A percentile compares a stretch with the other conserved stretches of the same genome.
Evolutionary conservation across 78 protist species (phyloP).

Genomic region (Parvularia atlantis): DNA sequence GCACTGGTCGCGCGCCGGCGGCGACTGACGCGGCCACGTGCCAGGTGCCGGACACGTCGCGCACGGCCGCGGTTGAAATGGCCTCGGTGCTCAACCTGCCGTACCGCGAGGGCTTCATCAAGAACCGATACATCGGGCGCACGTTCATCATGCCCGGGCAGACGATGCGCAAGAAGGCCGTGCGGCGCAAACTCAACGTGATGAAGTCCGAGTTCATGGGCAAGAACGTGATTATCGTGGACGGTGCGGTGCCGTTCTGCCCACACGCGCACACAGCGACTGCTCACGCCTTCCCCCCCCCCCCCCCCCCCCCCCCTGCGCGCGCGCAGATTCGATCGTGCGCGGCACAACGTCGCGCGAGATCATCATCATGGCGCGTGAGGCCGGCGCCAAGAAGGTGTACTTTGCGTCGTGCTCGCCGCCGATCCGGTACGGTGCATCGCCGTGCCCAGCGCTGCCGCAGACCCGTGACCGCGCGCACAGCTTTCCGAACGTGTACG

Average conservation of each 20-base stretch:
- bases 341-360: conserved; percentile 36
- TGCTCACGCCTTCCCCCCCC: not conserved
- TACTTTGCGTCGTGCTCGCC: conserved; percentile 44
- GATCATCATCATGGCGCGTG: conserved; percentile 46
- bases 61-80: conserved; percentile 22
- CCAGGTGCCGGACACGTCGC: conserved; percentile 41
- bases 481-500: conserved; percentile 29
- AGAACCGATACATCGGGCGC: conserved; percentile 40
- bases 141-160: conserved; percentile 49
- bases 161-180: conserved; percentile 11
- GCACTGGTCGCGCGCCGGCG: no score
- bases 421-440: not conserved
- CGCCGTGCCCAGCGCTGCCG: not conserved
- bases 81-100: not conserved
- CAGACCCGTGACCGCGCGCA: not conserved
- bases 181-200: conserved; percentile 27
- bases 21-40: no score
- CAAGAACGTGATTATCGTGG: conserved; percentile 21
- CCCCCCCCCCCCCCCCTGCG: not conserved
- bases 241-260: not conserved
- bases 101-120: conserved; percentile 47
- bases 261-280: not conserved
- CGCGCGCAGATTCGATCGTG: conserved; percentile 30
- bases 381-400: conserved; percentile 42
- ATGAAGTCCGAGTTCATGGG: conserved; percentile 23